Conservation (phyloP, 192 early-diverging fungal genomes). For the Entomortierella beljakovae region DNA sequence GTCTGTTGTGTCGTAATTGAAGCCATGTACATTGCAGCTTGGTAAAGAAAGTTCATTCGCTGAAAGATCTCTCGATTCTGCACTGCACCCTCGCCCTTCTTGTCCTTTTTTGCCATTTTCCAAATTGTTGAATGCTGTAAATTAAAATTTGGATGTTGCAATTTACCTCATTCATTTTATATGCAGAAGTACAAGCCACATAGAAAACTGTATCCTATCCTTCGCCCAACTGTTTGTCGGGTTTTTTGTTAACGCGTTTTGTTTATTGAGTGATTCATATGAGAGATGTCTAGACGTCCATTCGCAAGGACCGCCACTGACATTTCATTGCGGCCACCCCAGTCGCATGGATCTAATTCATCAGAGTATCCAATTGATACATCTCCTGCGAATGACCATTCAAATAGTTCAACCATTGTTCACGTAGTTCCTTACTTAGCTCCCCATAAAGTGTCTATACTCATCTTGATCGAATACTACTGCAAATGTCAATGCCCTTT, state of each 20-base stretch:
- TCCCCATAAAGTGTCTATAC: constrained; percentile 38
- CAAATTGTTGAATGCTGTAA: not conserved
- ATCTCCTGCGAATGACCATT: not conserved
- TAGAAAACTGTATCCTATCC: too few species aligned
- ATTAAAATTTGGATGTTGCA: not conserved
- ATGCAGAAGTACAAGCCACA: not conserved
- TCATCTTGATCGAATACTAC: constrained; percentile 39
- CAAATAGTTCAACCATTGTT: not conserved
- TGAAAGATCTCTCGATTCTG: constrained; percentile 68
- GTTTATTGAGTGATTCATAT: not conserved
- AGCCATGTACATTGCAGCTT: constrained; percentile 71
- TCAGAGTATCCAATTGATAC: constrained; percentile 1
- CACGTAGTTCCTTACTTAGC: constrained; percentile 41
- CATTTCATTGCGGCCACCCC: constrained; percentile 28
- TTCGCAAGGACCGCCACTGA: constrained; percentile 35
- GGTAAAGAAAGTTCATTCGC: constrained; percentile 75
- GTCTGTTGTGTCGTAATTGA: constrained; percentile 36
- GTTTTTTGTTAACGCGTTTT: too few species aligned
- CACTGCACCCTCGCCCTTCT: constrained; percentile 43
- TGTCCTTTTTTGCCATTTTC: constrained; percentile 49
- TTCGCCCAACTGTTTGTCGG: too few species aligned
- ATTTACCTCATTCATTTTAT: not conserved
- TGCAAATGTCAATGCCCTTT: constrained; percentile 21
- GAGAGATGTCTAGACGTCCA: constrained; percentile 24
- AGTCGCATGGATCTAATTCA: constrained; percentile 1